These are phyloP conservation scores for Penicillium dipodomyicola DNA, from an alignment of 495 filamentous ascomycete species.

Conservation along the genomic window DNA sequence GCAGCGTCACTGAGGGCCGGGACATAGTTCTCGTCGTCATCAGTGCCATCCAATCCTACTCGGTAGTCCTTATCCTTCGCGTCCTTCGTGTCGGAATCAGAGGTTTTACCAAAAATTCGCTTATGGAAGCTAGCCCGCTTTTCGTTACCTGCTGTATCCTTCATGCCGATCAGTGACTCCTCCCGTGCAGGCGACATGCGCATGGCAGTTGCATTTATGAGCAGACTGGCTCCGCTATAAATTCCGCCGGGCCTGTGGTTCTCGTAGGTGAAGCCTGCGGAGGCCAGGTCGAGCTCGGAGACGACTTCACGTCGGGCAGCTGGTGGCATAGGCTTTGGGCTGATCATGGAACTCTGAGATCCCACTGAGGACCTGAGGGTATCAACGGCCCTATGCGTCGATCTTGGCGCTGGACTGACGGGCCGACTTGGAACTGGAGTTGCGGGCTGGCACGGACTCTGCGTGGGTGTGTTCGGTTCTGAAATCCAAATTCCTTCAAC, in stretches of 20 bases:
- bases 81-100: conserved; percentile 1
- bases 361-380: conserved; percentile 2
- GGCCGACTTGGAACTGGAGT: conserved; percentile 20
- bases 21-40: conserved; percentile 8
- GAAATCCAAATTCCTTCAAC: conserved; percentile 91
- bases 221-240: conserved; percentile 11
- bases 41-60: conserved; percentile 2
- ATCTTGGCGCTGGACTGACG: conserved; percentile 14
- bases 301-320: not conserved
- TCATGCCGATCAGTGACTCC: conserved; percentile 12
- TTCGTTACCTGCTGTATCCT: not conserved
- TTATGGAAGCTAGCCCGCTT: conserved; percentile 24
- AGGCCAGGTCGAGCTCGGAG: conserved; percentile 12
- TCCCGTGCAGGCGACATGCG: conserved; percentile 7
- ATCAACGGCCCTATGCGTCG: not conserved
- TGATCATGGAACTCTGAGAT: not conserved
- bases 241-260: conserved; percentile 7
- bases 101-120: conserved; percentile 12
- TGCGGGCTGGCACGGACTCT: conserved; percentile 26
- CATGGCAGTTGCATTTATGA: conserved; percentile 1
- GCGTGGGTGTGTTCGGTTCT: conserved; percentile 49
- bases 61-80: not conserved
- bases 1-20: not conserved
- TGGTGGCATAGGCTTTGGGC: conserved; percentile 3
- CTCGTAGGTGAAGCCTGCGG: conserved; percentile 14